Evolutionary conservation across 2,329 filamentous ascomycete genomes (phyloP).

Genomic region (Aureobasidium uvarum): DNA sequence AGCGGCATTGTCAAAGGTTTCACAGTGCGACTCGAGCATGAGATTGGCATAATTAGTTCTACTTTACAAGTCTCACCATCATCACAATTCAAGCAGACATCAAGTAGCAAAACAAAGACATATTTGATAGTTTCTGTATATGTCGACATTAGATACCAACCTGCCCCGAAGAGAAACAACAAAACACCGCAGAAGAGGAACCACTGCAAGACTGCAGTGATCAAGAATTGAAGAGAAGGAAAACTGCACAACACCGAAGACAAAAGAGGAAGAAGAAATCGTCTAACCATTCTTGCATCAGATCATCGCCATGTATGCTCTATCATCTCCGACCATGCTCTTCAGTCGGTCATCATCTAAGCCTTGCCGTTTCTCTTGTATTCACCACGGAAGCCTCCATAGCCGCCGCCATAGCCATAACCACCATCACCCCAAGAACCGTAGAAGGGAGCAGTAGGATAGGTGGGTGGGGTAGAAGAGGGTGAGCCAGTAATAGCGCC

Average conservation of each 20-base stretch:
- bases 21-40: neutral
- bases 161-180: neutral
- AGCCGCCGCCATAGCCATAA: constrained; percentile 8
- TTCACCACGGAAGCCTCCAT: constrained; percentile 14
- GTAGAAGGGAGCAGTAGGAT: constrained; percentile 1
- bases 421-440: constrained; percentile 5
- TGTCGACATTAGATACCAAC: constrained; percentile 5
- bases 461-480: neutral
- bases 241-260: neutral
- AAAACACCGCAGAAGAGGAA: neutral
- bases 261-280: neutral
- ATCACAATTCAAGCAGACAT: neutral
- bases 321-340: neutral
- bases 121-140: neutral
- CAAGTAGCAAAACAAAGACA: neutral
- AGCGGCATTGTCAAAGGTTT: neutral
- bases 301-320: neutral
- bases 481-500: neutral
- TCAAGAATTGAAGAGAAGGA: constrained; percentile 2
- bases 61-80: neutral
- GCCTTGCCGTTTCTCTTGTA: constrained; percentile 14
- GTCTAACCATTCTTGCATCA: neutral
- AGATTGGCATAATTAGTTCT: neutral
- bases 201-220: neutral
- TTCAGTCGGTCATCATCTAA: neutral